Evolutionary conservation across 176 grass and related monocot species (phyloP).

Genomic region (Triticum monococcum): DNA sequence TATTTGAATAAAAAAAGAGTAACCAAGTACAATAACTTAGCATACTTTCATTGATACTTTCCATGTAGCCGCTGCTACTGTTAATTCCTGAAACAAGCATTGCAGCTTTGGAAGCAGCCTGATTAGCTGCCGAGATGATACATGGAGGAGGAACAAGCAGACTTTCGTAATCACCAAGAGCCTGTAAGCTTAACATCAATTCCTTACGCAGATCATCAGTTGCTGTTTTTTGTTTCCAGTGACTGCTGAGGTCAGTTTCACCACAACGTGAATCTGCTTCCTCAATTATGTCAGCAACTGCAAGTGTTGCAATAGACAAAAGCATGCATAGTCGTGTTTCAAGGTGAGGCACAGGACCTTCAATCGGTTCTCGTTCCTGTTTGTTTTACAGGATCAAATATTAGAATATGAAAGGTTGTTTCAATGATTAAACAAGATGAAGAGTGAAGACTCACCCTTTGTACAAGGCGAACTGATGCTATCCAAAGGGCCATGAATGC

Average conservation of each 20-base stretch:
- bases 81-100: constrained; percentile 71
- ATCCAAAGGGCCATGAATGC: constrained; percentile 95
- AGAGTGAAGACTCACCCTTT: constrained; percentile 63
- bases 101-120: constrained; percentile 81
- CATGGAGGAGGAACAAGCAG: constrained; percentile 85
- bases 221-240: constrained; percentile 40
- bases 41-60: constrained; percentile 53
- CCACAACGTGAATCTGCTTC: constrained; percentile 54
- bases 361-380: constrained; percentile 90
- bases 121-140: constrained; percentile 75
- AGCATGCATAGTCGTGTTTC: constrained; percentile 90
- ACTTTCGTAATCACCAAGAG: constrained; percentile 79
- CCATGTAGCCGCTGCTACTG: constrained; percentile 56
- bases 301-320: constrained; percentile 81
- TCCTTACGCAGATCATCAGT: constrained; percentile 48
- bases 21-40: constrained; percentile 62
- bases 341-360: constrained; percentile 91
- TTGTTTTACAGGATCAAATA: constrained; percentile 34
- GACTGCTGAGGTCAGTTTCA: constrained; percentile 42
- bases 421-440: neutral
- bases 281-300: constrained; percentile 78
- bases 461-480: constrained; percentile 87
- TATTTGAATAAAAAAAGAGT: constrained; percentile 4
- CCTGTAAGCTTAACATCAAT: constrained; percentile 80
- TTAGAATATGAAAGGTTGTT: constrained; percentile 33